Evolutionary conservation across 1,284 basidiomycete species (phyloP).

Genomic region (Puccinia triticina): DNA sequence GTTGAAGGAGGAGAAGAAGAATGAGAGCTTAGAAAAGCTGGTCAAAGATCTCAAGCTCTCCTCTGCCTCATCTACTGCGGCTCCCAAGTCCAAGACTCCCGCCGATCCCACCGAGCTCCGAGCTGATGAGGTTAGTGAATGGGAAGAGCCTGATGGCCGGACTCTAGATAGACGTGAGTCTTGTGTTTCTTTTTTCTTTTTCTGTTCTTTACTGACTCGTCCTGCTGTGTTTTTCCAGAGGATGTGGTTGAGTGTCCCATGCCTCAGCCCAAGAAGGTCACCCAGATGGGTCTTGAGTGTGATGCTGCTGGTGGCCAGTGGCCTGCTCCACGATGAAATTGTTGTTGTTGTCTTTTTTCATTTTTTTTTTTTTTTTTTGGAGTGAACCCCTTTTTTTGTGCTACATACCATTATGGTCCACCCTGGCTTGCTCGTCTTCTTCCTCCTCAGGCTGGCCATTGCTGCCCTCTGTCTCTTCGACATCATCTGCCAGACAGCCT

Average conservation of each 20-base stretch:
- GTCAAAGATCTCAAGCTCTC: slow-evolving; percentile 80
- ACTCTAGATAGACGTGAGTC: slow-evolving; percentile 59
- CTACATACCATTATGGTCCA: no score
- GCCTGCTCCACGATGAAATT: slow-evolving; percentile 12
- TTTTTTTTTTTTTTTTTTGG: background rate
- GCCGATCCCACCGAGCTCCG: slow-evolving; percentile 52
- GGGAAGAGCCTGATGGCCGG: slow-evolving; percentile 62
- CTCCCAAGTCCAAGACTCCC: slow-evolving; percentile 65
- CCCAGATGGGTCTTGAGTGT: background rate
- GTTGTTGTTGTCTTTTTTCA: background rate
- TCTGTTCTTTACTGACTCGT: background rate
- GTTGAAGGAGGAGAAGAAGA: slow-evolving; percentile 64
- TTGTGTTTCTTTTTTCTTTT: background rate
- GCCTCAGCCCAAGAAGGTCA: background rate
- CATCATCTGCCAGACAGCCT: background rate
- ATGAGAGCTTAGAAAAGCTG: slow-evolving; percentile 75
- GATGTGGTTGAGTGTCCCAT: background rate
- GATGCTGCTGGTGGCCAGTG: slow-evolving; percentile 2
- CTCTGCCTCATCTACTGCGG: background rate
- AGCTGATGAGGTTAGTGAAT: slow-evolving; percentile 56
- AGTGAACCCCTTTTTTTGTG: no score
- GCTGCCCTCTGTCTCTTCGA: slow-evolving; percentile 1
- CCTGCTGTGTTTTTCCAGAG: background rate
- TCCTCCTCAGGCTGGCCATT: slow-evolving; percentile 9
- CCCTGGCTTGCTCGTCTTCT: slow-evolving; percentile 8